Percentiles rank a stretch among this genome's conserved stretches.
Evolutionary conservation across 495 filamentous ascomycete genomes (phyloP).

Genomic region (Parathielavia hyrcaniae): DNA sequence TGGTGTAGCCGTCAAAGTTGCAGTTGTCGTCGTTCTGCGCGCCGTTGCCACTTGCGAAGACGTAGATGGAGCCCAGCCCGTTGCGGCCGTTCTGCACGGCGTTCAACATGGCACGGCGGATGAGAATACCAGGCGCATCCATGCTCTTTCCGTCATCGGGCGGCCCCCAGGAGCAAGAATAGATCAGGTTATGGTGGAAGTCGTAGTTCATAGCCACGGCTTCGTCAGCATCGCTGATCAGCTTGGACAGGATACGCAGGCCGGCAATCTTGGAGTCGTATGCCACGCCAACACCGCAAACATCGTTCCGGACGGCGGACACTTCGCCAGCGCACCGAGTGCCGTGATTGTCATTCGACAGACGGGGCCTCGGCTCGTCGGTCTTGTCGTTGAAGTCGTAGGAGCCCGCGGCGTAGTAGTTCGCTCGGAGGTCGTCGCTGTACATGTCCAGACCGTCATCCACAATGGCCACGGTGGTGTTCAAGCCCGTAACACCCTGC

Average conservation of each 20-base stretch:
- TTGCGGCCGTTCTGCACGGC: constrained; percentile 81
- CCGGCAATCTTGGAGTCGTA: constrained; percentile 86
- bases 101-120: constrained; percentile 83
- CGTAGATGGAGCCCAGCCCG: constrained; percentile 85
- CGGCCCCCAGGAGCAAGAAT: constrained; percentile 97
- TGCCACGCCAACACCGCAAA: constrained; percentile 93
- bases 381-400: constrained; percentile 90
- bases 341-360: constrained; percentile 80
- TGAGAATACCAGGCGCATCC: constrained; percentile 87
- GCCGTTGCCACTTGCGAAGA: constrained; percentile 96
- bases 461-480: constrained; percentile 83
- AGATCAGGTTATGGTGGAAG: constrained; percentile 87
- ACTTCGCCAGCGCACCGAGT: constrained; percentile 95
- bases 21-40: constrained; percentile 86
- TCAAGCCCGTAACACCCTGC: constrained; percentile 85
- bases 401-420: constrained; percentile 84
- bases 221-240: constrained; percentile 91
- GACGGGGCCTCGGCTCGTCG: constrained; percentile 68
- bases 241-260: constrained; percentile 80
- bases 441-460: constrained; percentile 98
- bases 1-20: constrained; percentile 99
- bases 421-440: constrained; percentile 84
- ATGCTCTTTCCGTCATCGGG: constrained; percentile 88
- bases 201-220: constrained; percentile 87
- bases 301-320: constrained; percentile 79